Evolutionary conservation across 257 asterid species (phyloP).

Genomic region (Perilla frutescens): DNA sequence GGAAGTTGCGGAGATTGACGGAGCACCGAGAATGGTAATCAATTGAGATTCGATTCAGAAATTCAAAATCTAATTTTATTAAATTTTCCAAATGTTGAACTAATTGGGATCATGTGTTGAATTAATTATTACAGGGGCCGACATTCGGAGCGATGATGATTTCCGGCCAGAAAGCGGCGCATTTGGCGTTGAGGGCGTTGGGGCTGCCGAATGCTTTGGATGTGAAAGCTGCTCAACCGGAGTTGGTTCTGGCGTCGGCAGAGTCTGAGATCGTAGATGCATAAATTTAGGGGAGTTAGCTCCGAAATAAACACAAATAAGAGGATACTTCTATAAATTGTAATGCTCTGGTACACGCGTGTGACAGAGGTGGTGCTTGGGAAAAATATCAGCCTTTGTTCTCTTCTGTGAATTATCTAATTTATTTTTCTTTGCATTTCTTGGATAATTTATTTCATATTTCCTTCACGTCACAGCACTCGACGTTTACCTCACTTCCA

Average conservation of each 20-base stretch:
- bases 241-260: slow-evolving; percentile 61
- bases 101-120: neutral
- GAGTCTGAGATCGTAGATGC: slow-evolving; percentile 64
- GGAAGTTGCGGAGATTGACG: slow-evolving; percentile 97
- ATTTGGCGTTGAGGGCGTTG: slow-evolving; percentile 80
- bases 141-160: slow-evolving; percentile 96
- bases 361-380: slow-evolving; percentile 23
- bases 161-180: slow-evolving; percentile 92
- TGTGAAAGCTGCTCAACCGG: slow-evolving; percentile 49
- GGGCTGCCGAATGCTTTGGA: slow-evolving; percentile 75
- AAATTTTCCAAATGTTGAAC: neutral
- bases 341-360: neutral
- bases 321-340: neutral
- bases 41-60: neutral
- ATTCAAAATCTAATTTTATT: neutral
- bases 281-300: slow-evolving; percentile 17
- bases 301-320: slow-evolving; percentile 24
- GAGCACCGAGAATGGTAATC: slow-evolving; percentile 89
- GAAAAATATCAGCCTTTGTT: too few species aligned
- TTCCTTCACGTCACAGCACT: too few species aligned
- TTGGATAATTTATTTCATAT: too few species aligned
- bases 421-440: too few species aligned
- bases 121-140: slow-evolving; percentile 59
- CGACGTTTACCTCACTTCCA: too few species aligned
- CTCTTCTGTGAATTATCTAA: too few species aligned